Base-by-base conservation (phyloP, 208 protist genomes). In the Herpetomonas muscarum region DNA sequence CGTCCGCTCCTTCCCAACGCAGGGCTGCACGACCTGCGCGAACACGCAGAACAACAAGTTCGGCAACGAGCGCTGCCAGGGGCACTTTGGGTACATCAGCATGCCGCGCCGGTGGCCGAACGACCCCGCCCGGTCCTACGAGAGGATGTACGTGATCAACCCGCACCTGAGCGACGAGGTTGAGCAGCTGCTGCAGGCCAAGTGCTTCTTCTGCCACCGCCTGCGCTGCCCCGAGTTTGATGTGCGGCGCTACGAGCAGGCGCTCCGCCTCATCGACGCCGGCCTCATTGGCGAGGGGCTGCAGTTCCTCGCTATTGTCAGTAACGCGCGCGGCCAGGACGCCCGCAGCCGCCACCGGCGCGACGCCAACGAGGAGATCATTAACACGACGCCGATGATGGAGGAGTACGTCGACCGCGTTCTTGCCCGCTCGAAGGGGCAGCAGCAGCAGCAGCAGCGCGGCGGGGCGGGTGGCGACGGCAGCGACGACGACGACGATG, bases 141-240 rank as follows among this genome's bases (percentile, higher is more conserved):
- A 79, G 55, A 79, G 67, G 41, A 53, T 95, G 32, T 73, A 67
- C 56, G 77, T 92, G 12, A 80, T 91, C 68, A 95, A 95, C 65
- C 88, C 88, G 9, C 88, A 93, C 59, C 65, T 92, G 0, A 53
- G 65, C 17, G 70, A 81, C 61, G 85, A 95, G 67, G 63, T 76
- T 53, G 80, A 89, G 58, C 61, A 68, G 67, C 73, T 95, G 59
- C 67, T 93, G 68, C 82, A 85, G 58, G 74, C 85, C 4, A 61
- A 91, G 65, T 95, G 88, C 66, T 93, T 95, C 67, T 91, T 90
- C 58, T 95, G 88, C 60, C 83, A 92, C 62, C 63, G 63, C 29
- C 76, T 95, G 34, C 88, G 88, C 30, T 76, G 67, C 15, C 75
- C 88, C 2, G 55, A 66, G 54, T 92, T 93, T 49, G 85, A 95